A percentile compares a stretch with the other conserved stretches of the same genome.
These are phyloP conservation scores for Lodderomyces pseudojiufengensis DNA, from an alignment of 1,139 yeast species.

Conservation along the genomic window DNA sequence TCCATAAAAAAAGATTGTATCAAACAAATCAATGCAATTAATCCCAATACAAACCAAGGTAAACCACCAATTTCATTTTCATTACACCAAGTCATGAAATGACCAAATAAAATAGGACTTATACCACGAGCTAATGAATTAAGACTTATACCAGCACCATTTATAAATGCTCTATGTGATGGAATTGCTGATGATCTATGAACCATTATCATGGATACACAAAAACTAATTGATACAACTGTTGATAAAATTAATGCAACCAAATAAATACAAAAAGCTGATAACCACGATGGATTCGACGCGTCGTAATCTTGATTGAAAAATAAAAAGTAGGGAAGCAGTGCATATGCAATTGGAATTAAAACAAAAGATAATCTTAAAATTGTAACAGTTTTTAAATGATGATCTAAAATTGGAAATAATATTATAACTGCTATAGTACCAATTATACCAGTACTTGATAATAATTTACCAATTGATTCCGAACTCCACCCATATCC, in stretches of 20 bases:
- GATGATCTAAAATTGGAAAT: constrained; percentile 55
- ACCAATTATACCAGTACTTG: constrained; percentile 56
- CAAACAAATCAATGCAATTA: constrained; percentile 30
- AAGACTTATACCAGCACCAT: constrained; percentile 47
- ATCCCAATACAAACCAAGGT: constrained; percentile 48
- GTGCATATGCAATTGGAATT: constrained; percentile 47
- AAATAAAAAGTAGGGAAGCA: constrained; percentile 50
- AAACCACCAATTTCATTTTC: constrained; percentile 41
- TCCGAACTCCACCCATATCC: constrained; percentile 36
- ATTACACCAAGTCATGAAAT: constrained; percentile 48
- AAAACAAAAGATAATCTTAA: constrained; percentile 37
- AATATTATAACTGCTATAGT: constrained; percentile 47
- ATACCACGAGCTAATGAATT: constrained; percentile 54
- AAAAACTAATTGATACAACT: constrained; percentile 34
- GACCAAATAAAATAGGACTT: constrained; percentile 61
- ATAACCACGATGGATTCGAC: constrained; percentile 21
- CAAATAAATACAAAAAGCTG: constrained; percentile 22
- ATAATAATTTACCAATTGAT: constrained; percentile 52
- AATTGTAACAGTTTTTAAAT: constrained; percentile 42
- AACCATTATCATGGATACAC: constrained; percentile 41
- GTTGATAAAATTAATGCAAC: constrained; percentile 28
- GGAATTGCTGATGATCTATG: constrained; percentile 45
- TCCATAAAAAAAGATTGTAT: constrained; percentile 31
- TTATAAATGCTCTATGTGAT: constrained; percentile 47
- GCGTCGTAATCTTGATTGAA: constrained; percentile 31